Conservation (phyloP, 257 asterid species). For the Avicennia marina region DNA sequence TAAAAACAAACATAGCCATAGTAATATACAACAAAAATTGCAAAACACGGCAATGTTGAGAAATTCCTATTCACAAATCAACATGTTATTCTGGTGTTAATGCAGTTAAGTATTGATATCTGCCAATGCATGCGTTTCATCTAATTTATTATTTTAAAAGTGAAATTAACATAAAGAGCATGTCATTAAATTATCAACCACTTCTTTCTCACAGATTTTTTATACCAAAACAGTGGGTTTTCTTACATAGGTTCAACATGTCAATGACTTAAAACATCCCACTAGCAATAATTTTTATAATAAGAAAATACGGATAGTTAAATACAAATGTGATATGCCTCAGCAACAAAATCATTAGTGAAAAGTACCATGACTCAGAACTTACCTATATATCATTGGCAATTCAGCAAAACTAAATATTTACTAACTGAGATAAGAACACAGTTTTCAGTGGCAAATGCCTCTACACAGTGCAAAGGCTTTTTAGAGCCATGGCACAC, state of each 20-base stretch:
- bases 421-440: neutral
- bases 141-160: neutral
- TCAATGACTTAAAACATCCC: conserved; percentile 5
- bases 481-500: too few species aligned
- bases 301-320: neutral
- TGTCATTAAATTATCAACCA: neutral
- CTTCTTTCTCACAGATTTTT: neutral
- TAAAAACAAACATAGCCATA: too few species aligned
- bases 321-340: conserved; percentile 1
- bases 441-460: neutral
- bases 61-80: neutral
- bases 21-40: neutral
- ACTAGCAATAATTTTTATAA: neutral
- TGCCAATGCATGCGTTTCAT: neutral
- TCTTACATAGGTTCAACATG: neutral
- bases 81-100: neutral
- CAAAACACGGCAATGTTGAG: neutral
- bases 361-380: neutral
- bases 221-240: neutral
- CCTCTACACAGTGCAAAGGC: too few species aligned
- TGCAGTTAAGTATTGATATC: neutral
- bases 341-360: neutral
- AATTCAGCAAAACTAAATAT: neutral
- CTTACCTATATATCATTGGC: conserved; percentile 8
- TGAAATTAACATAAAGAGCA: neutral